A percentile compares a stretch with the other conserved stretches of the same genome.
Evolutionary conservation across 2,329 filamentous ascomycete species (phyloP).

Genomic region (Paracamarosporium sp.): DNA sequence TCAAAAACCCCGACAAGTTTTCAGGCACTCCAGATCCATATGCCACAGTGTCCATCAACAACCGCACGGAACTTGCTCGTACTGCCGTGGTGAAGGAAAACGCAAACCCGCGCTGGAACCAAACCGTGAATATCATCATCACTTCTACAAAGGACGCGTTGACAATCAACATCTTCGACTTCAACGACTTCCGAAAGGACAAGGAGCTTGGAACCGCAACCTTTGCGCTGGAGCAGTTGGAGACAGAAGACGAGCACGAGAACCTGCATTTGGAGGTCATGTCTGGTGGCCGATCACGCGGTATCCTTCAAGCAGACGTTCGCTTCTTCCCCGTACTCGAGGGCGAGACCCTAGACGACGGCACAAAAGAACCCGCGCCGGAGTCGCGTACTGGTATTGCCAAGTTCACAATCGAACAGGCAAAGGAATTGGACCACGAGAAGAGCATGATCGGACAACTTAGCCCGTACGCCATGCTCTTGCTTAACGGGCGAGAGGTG

Average conservation of each 20-base stretch:
- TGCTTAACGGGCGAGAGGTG: slow-evolving; percentile 91
- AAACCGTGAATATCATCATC: slow-evolving; percentile 94
- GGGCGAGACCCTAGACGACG: slow-evolving; percentile 73
- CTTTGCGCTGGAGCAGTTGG: slow-evolving; percentile 83
- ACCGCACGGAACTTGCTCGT: slow-evolving; percentile 78
- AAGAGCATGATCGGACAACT: slow-evolving; percentile 92
- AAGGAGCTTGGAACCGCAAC: slow-evolving; percentile 90
- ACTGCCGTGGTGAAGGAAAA: slow-evolving; percentile 90
- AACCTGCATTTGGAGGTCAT: slow-evolving; percentile 86
- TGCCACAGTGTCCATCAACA: slow-evolving; percentile 82
- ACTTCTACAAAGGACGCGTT: slow-evolving; percentile 89
- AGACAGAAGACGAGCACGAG: slow-evolving; percentile 78
- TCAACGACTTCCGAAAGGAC: slow-evolving; percentile 95
- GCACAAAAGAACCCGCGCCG: slow-evolving; percentile 79
- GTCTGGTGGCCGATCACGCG: slow-evolving; percentile 82
- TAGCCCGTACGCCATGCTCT: slow-evolving; percentile 86
- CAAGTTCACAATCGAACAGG: slow-evolving; percentile 91
- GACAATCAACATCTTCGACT: slow-evolving; percentile 86
- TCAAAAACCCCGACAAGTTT: slow-evolving; percentile 96
- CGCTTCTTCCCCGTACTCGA: slow-evolving; percentile 95
- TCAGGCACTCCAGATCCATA: slow-evolving; percentile 92
- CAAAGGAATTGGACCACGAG: slow-evolving; percentile 90
- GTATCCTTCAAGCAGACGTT: slow-evolving; percentile 79
- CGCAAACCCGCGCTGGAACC: slow-evolving; percentile 89
- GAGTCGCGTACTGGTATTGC: slow-evolving; percentile 94